Evolutionary conservation across 148 eudicot genomes (phyloP), one percentile per base, ranked within the genome.

Genomic region (Cornus suecica): DNA sequence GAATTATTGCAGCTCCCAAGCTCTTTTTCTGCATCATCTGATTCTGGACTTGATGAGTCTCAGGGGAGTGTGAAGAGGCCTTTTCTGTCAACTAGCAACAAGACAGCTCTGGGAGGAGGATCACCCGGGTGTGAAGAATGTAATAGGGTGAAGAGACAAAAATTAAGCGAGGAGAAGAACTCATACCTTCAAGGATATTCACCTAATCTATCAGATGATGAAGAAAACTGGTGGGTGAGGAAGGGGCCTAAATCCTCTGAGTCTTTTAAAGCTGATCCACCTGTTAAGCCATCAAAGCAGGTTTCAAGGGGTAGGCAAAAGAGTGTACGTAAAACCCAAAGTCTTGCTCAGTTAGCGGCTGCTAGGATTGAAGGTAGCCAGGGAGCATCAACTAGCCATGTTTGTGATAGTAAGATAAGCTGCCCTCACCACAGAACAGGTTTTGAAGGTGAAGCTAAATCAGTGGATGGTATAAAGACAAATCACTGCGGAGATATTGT

Each of bases 381-480:
- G 80, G 98, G 99, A 83, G 98, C 99, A 69, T 96, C 99, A 10
- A 96, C 98, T 10, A 96, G 99, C 83, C 99, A 96, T 80, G 87
- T 91, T 56, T 96, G 99, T 89, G 99, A 93, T 76, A 96, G 80
- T 81, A 91, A 76, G 84, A 73, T 86, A 15, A 88, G 77, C 61
- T 96, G 99, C 78, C 94, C 97, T 15, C 97, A 96, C 75, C 99
- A 96, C 37, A 78, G 84, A 56, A 82, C 84, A 58, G 89, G 83
- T 74, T 56, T 65, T 25, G 96, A 90, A 41, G 88, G 81, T 56
- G 98, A 91, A 48, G 81, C 71, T 76, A 92, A 79, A 85, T 72
- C 81, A 13, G 69, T 71, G 8, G 89, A 82, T 78, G 87, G 69
- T 66, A 81, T 61, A 52, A 79, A 80, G 73, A 76, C 78, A 66